Evolutionary conservation across 2,329 filamentous ascomycete genomes (phyloP), one percentile per base, ranked within the genome.

Genomic region (Aspergillus terreus): DNA sequence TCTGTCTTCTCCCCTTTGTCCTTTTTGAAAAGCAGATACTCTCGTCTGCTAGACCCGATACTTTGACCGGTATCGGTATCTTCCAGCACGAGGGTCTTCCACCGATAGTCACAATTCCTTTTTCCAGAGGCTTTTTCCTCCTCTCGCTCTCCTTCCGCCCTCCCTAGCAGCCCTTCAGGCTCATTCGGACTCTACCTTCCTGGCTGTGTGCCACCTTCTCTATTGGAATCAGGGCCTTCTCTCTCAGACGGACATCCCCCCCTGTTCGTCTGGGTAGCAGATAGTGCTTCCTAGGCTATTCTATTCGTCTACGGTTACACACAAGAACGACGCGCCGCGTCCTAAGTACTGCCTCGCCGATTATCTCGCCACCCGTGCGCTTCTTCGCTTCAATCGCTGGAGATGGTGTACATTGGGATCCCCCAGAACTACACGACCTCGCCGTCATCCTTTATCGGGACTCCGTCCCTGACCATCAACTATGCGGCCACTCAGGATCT

Each of bases 181-280:
- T 81, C 86, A 42, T 54, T 55, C 54, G 19, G 41, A 54, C 54
- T 58, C 46, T 88, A 83, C 81, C 84, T 87, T 88, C 91, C 88
- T 66, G 69, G 67, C 62, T 64, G 66, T 87, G 82, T 83, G 88
- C 90, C 88, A 92, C 87, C 88, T 82, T 79, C 74, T 75, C 68
- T 63, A 23, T 66, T 74, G 73, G 75, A 82, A 80, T 82, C 87
- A 94, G 90, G 90, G 90, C 89, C 90, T 94, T 91, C 90, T 94
- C 88, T 79, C 89, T 92, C 89, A 88, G 85, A 82, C 90, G 88
- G 81, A 88, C 88, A 81, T 86, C 84, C 87, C 65, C 66, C 60
- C 66, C 90, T 83, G 87, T 92, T 92, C 90, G 89, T 92, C 90
- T 95, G 90, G 84, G 90, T 82, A 85, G 88, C 85, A 95, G 91